Evolutionary conservation across 768 basidiomycete genomes (phyloP), one percentile per base, ranked within the genome.

Genomic region (Lactarius hatsudake): DNA sequence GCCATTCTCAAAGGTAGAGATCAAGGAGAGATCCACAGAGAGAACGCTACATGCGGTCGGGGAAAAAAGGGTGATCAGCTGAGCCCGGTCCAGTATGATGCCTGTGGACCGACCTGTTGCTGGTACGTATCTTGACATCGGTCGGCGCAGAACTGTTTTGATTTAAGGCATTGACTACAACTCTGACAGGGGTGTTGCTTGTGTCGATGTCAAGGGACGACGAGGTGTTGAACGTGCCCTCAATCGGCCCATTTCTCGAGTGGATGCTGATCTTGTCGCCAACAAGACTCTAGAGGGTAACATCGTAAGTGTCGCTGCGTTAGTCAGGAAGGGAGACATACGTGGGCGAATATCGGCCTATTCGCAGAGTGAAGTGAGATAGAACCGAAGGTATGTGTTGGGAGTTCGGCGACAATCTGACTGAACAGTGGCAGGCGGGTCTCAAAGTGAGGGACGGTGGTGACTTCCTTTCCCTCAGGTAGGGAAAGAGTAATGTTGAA

Each of bases 401-500:
- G 55, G 30, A 69, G 65, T 17, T 13, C 17, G 7, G 20, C 20
- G 15, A 69, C 13, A 18, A 28, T 2, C 2, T 69, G 68, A 26
- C 8, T 28, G 56, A 67, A 69, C n/a, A 43, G 23, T 12, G 68
- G 68, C 9, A 69, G 36, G 28, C n/a, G 20, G 20, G 65, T 69
- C 55, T 55, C 48, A 23, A 69, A 69, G 32, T 26, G 23, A 7
- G 67, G 59, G 13, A 68, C 40, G 17, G n/a, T 23, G 45, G 12
- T 56, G 6, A 68, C 28, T 9, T 51, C 59, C 18, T 48, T 26
- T 26, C 43, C 65, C 32, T 66, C n/a, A 23, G 67, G 67, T 30
- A 68, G 63, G 10, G 45, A 58, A 43, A 68, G 55, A 3, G 64
- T 68, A n/a, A 68, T 36, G 18, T 61, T 48, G 55, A 66, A 60